Evolutionary conservation across 2,329 filamentous ascomycete species (phyloP).

Genomic region (Colletotrichum graminicola): DNA sequence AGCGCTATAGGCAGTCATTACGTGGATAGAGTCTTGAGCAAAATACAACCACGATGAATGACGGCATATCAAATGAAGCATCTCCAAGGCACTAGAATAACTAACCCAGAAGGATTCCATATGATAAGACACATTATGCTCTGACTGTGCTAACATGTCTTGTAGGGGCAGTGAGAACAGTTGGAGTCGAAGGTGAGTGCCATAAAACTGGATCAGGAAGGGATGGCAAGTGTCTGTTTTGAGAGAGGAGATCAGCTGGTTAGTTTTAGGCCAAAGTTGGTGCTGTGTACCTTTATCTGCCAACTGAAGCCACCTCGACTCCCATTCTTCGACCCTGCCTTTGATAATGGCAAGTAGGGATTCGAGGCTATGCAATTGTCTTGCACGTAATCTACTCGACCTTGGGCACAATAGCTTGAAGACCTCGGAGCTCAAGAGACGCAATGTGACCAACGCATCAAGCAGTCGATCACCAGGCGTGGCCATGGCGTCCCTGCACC

Average conservation of each 20-base stretch:
- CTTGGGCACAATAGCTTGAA: constrained; percentile 45
- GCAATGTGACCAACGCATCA: constrained; percentile 53
- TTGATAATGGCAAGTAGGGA: constrained; percentile 45
- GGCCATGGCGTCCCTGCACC: constrained; percentile 50
- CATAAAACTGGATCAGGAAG: constrained; percentile 55
- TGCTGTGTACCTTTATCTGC: neutral
- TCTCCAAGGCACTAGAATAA: constrained; percentile 48
- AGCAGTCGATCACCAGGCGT: constrained; percentile 52
- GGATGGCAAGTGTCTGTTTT: constrained; percentile 47
- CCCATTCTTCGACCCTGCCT: constrained; percentile 46
- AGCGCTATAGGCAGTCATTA: constrained; percentile 57
- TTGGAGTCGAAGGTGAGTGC: constrained; percentile 53
- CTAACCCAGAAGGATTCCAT: constrained; percentile 50
- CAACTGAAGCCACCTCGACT: constrained; percentile 43
- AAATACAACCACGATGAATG: constrained; percentile 52
- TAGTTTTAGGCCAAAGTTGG: neutral
- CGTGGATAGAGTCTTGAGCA: constrained; percentile 56
- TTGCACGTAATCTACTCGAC: constrained; percentile 33
- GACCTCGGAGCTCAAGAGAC: constrained; percentile 53
- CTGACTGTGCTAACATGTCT: constrained; percentile 46
- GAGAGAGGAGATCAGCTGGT: neutral
- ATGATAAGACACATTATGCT: constrained; percentile 44
- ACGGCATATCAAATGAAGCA: constrained; percentile 50
- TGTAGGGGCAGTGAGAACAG: constrained; percentile 54
- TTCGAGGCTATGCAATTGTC: constrained; percentile 44